Conservation (phyloP, 192 early-diverging fungal genomes). For the Nowakowskiella sp. region DNA sequence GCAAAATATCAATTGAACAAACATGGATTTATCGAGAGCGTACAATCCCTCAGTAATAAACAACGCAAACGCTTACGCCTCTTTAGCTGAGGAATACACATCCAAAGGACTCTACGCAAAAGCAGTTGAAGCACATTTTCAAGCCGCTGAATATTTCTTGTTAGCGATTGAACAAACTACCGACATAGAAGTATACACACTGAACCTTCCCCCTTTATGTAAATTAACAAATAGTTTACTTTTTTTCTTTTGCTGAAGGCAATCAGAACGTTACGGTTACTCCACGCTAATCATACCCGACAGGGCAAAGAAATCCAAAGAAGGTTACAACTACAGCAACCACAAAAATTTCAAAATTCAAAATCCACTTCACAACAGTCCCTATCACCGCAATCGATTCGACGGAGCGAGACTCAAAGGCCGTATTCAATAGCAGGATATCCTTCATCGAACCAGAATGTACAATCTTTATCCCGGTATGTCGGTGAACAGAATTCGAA, state of each 20-base stretch:
- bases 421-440: conserved; percentile 1
- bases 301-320: conserved; percentile 59
- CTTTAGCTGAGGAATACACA: conserved; percentile 52
- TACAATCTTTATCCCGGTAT: no score
- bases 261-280: conserved; percentile 53
- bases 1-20: no score
- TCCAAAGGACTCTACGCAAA: conserved; percentile 48
- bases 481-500: conserved; percentile 5
- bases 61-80: conserved; percentile 61
- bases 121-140: conserved; percentile 55
- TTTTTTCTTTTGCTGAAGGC: conserved; percentile 28
- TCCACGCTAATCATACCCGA: conserved; percentile 59
- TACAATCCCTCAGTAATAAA: no score
- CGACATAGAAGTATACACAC: conserved; percentile 42
- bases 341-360: conserved; percentile 7
- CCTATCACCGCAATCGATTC: conserved; percentile 28
- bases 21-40: no score
- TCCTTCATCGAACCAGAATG: no score
- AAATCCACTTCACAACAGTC: conserved; percentile 17
- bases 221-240: background rate
- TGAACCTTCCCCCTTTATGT: background rate
- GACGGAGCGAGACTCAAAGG: conserved; percentile 1
- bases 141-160: conserved; percentile 61
- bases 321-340: conserved; percentile 25
- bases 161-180: conserved; percentile 45